These are phyloP conservation scores for Xanthoparmelia taractica DNA, from an alignment of 495 filamentous ascomycete genomes.

Conservation along the genomic window DNA sequence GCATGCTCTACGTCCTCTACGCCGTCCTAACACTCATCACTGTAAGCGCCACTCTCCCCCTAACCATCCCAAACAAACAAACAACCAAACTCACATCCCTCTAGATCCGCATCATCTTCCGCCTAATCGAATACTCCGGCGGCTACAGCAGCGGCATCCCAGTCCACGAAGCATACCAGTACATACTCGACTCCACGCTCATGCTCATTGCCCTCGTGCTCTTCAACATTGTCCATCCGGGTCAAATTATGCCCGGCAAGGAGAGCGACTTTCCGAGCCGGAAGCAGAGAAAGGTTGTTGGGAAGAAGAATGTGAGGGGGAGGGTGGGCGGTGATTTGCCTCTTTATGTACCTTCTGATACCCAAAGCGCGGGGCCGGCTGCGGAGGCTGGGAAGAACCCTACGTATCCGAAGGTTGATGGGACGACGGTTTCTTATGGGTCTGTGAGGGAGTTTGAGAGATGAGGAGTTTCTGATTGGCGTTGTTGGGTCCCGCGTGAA, in stretches of 20 bases:
- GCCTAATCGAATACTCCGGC: slow-evolving; percentile 47
- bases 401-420: not conserved
- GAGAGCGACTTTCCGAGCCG: slow-evolving; percentile 30
- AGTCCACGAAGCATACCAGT: slow-evolving; percentile 47
- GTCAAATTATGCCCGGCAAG: slow-evolving; percentile 42
- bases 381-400: not conserved
- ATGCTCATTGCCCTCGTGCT: slow-evolving; percentile 47
- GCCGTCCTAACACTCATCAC: slow-evolving; percentile 44
- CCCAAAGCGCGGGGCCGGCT: not conserved
- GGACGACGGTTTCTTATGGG: not conserved
- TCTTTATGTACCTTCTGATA: not conserved
- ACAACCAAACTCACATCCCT: not conserved
- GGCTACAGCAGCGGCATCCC: slow-evolving; percentile 35
- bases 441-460: not conserved
- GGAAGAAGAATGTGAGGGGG: slow-evolving; percentile 14
- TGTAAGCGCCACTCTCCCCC: slow-evolving; percentile 28
- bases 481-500: not conserved
- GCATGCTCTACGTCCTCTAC: slow-evolving; percentile 46
- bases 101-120: slow-evolving; percentile 51
- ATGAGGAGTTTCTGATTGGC: not conserved
- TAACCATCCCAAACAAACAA: not conserved
- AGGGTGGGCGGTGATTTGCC: slow-evolving; percentile 3
- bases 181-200: slow-evolving; percentile 49
- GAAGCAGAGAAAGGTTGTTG: slow-evolving; percentile 19
- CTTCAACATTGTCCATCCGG: slow-evolving; percentile 47